Conservation (phyloP, 2,329 filamentous ascomycete species). For the Trichoderma sp. region DNA sequence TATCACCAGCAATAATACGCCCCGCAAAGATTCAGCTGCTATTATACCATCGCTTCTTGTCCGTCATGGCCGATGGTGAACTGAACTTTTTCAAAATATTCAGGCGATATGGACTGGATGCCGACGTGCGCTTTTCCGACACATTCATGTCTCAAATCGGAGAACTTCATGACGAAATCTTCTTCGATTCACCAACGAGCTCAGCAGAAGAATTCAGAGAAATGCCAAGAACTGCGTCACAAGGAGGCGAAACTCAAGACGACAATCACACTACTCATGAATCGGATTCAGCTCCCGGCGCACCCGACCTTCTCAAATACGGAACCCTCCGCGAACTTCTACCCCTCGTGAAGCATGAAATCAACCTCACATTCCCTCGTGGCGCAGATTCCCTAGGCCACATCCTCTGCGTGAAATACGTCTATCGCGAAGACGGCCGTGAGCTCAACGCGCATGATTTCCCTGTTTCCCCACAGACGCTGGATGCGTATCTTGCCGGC, state of each 20-base stretch:
- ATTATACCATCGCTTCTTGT: slow-evolving; percentile 85
- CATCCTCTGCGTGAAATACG: slow-evolving; percentile 59
- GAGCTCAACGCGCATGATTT: slow-evolving; percentile 63
- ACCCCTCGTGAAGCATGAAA: slow-evolving; percentile 50
- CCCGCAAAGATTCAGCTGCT: slow-evolving; percentile 86
- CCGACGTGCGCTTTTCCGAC: slow-evolving; percentile 72
- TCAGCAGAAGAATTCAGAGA: slow-evolving; percentile 25
- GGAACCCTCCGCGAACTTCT: slow-evolving; percentile 53
- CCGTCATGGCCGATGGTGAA: slow-evolving; percentile 70
- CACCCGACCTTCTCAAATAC: slow-evolving; percentile 50
- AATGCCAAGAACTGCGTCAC: neutral
- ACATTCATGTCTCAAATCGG: slow-evolving; percentile 76
- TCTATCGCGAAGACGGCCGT: slow-evolving; percentile 56
- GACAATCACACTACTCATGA: neutral
- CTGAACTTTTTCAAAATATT: slow-evolving; percentile 73
- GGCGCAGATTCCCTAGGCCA: slow-evolving; percentile 53
- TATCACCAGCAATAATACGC: slow-evolving; percentile 67
- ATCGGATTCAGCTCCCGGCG: slow-evolving; percentile 29
- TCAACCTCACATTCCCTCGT: slow-evolving; percentile 57
- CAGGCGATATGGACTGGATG: slow-evolving; percentile 70
- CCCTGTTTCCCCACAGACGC: slow-evolving; percentile 64
- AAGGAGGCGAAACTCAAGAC: slow-evolving; percentile 26
- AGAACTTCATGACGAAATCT: slow-evolving; percentile 67
- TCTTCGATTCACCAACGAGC: slow-evolving; percentile 55
- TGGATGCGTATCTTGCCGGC: slow-evolving; percentile 68